Evolutionary conservation across 2,329 filamentous ascomycete genomes (phyloP), one percentile per base, ranked within the genome.

Genomic region (Drechmeria coniospora): DNA sequence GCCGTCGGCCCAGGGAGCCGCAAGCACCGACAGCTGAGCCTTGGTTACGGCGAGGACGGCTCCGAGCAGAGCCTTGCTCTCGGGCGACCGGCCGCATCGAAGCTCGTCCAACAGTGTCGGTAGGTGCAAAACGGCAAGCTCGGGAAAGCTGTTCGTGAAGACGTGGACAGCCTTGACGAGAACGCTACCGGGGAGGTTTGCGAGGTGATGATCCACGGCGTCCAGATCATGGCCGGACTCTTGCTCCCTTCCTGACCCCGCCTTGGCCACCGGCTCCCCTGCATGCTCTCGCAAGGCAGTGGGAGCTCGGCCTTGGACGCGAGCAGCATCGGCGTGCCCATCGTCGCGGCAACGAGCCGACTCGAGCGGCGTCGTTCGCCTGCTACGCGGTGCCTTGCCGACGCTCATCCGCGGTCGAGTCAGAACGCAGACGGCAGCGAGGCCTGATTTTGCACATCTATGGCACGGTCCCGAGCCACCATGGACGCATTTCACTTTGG

Each of bases 401-500:
- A 8, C 8, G 8, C 13, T 9, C 9, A 15, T 10, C 8, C 18
- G 23, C 3, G 46, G 43, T 16, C 41, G 31, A 1, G 35, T 42
- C 2, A 54, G 37, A 18, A 38, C 33, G 20, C 51, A 53, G 1
- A 35, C 38, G 5, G n/a, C n/a, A n/a, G 34, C 16, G 4, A 39
- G 39, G 3, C 38, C 39, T 2, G 44, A 36, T 23, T 43, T 45
- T 14, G 37, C 34, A 16, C 50, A 54, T 19, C 45, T 39, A 12
- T 40, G 37, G 4, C 50, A 54, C 1, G 50, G 50, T 12, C 47
- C 30, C 3, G 18, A 35, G 14, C 50, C 50, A 5, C 34, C 25
- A 31, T 53, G 47, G 9, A 48, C 36, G 27, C 50, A 54, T 25
- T 53, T 53, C 10, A 53, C 37, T 25, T 54, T 54, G 23, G 47